Conservation (phyloP, 2,329 filamentous ascomycete species). For the Colletotrichum endophyticum region DNA sequence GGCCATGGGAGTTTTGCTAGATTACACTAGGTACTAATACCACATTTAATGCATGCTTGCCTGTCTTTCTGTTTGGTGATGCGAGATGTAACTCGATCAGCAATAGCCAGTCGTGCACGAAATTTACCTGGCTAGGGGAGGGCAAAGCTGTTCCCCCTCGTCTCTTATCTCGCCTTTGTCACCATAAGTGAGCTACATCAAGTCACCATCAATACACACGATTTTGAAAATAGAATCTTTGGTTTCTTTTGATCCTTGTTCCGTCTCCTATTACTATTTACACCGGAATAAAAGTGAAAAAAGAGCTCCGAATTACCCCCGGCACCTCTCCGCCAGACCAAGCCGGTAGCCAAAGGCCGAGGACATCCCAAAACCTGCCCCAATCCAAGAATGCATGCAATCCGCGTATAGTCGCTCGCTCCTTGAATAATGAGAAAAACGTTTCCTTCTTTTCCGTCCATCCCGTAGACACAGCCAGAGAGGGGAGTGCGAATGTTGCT, state of each 20-base stretch:
- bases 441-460: not conserved
- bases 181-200: fast-evolving
- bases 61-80: not conserved
- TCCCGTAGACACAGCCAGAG: not conserved
- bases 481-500: not conserved
- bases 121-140: not conserved
- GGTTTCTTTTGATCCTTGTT: not conserved
- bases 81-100: not conserved
- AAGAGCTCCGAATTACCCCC: not conserved
- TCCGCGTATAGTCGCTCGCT: not conserved
- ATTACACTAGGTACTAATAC: not conserved
- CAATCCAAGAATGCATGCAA: not conserved
- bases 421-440: not conserved
- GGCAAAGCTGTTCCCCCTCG: not conserved
- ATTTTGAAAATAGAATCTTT: not conserved
- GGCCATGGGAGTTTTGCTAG: not conserved
- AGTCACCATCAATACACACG: not conserved
- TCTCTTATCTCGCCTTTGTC: not conserved
- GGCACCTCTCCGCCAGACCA: not conserved
- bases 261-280: not conserved
- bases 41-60: not conserved
- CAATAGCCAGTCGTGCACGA: not conserved
- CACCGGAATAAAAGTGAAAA: not conserved
- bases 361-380: not conserved
- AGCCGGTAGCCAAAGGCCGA: not conserved